Evolutionary conservation across 1,284 basidiomycete genomes (phyloP), one percentile per base, ranked within the genome.

Genomic region (Cutaneotrichosporon cavernicola): DNA sequence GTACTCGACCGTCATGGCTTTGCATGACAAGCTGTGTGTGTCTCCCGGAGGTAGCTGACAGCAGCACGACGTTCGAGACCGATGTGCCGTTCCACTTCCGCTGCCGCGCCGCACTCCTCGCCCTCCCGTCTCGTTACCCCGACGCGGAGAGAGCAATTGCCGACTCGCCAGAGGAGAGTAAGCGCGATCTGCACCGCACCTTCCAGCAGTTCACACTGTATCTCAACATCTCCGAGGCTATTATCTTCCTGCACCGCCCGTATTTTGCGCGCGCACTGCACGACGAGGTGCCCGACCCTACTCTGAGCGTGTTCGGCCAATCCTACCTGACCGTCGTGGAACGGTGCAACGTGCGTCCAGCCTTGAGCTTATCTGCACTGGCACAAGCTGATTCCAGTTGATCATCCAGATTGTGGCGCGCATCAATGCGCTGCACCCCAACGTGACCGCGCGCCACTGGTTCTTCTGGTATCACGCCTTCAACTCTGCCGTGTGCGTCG

Each of bases 401-500:
- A 67, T 72, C 36, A 72, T 75, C 50, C 65, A 70, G n/a, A 63
- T 73, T 47, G 65, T 64, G 31, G 16, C 64, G 2, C 31, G 58
- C 22, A 30, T 60, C 16, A 68, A 74, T 52, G 60, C 65, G 16
- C 65, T 73, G 2, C 66, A 72, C 47, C 73, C 73, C 16, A 65
- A 66, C 32, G 64, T 72, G 11, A 60, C 65, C 0, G 60, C 70
- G 5, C 68, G 74, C n/a, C 71, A 75, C 34, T 76, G 73, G 73
- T 65, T 38, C 57, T 40, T 53, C 21, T 64, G 71, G 73, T 70
- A 74, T 47, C 73, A 76, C 58, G 64, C 66, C 0, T 74, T 72
- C 66, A 73, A 69, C 34, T 60, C 72, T 9, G 74, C 70, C 21
- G 70, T 73, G 11, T 69, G 69, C 63, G 49, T 71, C 31, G 65